Evolutionary conservation across 495 filamentous ascomycete species (phyloP).

Genomic region (Tuber melanosporum): DNA sequence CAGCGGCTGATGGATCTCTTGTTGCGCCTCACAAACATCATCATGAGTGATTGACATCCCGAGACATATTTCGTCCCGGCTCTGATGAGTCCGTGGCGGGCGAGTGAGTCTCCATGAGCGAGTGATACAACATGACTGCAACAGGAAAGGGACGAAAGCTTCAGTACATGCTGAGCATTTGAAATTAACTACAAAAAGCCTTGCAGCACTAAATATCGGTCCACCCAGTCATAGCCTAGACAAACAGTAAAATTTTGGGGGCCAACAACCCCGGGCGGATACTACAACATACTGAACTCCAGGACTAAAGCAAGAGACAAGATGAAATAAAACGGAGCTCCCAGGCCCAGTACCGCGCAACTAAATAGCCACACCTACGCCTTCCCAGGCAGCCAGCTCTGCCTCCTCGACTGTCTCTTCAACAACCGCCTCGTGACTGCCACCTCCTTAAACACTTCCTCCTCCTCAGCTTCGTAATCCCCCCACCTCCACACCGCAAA

Average conservation of each 20-base stretch:
- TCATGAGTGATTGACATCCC: not conserved
- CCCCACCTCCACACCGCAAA: not conserved
- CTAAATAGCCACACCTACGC: not conserved
- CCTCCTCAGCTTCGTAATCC: conserved; percentile 4
- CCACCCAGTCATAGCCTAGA: not conserved
- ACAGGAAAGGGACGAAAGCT: not conserved
- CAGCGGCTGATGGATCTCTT: not conserved
- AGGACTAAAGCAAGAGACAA: not conserved
- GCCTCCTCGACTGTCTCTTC: not conserved
- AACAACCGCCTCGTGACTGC: not conserved
- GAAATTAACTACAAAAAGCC: not conserved
- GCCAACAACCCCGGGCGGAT: not conserved
- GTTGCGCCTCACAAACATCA: not conserved
- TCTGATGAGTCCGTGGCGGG: not conserved
- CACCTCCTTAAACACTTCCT: not conserved
- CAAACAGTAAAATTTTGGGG: not conserved
- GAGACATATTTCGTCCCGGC: not conserved
- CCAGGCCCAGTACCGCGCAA: not conserved
- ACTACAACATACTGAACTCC: not conserved
- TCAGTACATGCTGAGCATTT: not conserved
- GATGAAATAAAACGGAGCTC: not conserved
- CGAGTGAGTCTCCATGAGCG: not conserved
- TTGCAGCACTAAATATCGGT: not conserved
- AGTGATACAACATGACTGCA: not conserved
- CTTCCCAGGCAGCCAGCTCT: not conserved